phyloP scores from a whole-genome alignment of 495 filamentous ascomycete genomes.

The Talaromyces wortmannii region DNA sequence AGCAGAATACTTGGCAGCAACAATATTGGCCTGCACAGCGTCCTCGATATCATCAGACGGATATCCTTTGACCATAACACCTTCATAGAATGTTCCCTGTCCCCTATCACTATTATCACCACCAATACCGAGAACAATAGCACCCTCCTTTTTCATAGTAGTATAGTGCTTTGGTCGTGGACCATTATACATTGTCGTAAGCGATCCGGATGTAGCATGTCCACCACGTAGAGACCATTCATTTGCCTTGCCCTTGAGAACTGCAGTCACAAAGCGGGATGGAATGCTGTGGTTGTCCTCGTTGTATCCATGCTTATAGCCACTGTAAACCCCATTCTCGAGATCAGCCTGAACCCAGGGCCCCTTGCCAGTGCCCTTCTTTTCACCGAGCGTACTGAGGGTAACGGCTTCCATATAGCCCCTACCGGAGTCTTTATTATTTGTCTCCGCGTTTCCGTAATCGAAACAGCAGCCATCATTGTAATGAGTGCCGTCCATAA shows the following conservation, averaged over 20 bases:
- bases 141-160: slow-evolving; percentile 53
- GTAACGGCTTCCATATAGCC: slow-evolving; percentile 59
- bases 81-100: slow-evolving; percentile 57
- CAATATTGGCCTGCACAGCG: slow-evolving; percentile 50
- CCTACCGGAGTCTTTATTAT: slow-evolving; percentile 43
- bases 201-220: slow-evolving; percentile 42
- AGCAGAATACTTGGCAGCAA: slow-evolving; percentile 45
- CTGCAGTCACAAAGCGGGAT: slow-evolving; percentile 45
- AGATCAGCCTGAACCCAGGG: slow-evolving; percentile 59
- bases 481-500: slow-evolving; percentile 54
- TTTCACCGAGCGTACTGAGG: slow-evolving; percentile 34
- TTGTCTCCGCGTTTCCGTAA: slow-evolving; percentile 55
- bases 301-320: slow-evolving; percentile 13
- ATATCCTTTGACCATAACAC: slow-evolving; percentile 52
- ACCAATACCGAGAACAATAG: slow-evolving; percentile 53
- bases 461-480: slow-evolving; percentile 54
- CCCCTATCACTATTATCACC: slow-evolving; percentile 48
- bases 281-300: slow-evolving; percentile 36
- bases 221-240: slow-evolving; percentile 50
- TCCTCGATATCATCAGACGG: slow-evolving; percentile 48
- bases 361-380: slow-evolving; percentile 46
- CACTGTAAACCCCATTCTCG: slow-evolving; percentile 53
- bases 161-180: slow-evolving; percentile 45
- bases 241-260: slow-evolving; percentile 44
- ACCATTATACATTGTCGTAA: slow-evolving; percentile 50